Conservation (phyloP, 2,329 filamentous ascomycete species). For the Sporothrix globosa region DNA sequence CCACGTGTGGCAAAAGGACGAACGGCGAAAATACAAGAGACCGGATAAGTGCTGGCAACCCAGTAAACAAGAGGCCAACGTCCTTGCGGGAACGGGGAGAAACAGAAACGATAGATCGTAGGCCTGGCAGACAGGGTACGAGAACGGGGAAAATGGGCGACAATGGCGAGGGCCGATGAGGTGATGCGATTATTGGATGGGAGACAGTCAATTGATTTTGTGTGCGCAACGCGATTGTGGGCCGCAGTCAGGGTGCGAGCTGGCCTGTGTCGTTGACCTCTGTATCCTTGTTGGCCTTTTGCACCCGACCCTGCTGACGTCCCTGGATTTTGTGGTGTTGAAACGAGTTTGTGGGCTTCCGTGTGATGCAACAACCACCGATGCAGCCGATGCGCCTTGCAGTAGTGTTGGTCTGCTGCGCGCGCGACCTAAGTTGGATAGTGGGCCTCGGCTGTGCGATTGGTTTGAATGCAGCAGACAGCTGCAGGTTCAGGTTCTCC, state of each 20-base stretch:
- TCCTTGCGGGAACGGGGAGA: neutral
- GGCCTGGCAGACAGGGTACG: neutral
- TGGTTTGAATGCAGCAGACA: neutral
- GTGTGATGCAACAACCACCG: constrained; percentile 20
- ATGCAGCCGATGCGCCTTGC: constrained; percentile 30
- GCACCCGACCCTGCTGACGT: neutral
- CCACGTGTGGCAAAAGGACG: constrained; percentile 28
- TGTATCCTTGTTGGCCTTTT: neutral
- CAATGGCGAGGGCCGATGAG: constrained; percentile 4
- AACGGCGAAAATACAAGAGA: neutral
- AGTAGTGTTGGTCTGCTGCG: constrained; percentile 26
- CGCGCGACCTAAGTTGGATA: constrained; percentile 22
- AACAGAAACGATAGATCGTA: neutral
- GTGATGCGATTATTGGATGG: constrained; percentile 25
- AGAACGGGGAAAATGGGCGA: constrained; percentile 3
- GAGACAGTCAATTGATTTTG: constrained; percentile 14
- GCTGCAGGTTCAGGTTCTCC: constrained; percentile 6
- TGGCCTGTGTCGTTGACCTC: constrained; percentile 7
- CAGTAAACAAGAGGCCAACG: neutral
- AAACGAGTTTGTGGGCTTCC: constrained; percentile 7
- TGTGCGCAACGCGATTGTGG: constrained; percentile 25
- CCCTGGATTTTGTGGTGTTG: neutral
- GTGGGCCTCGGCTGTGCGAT: constrained; percentile 27
- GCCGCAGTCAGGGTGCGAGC: constrained; percentile 2
- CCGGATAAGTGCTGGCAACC: neutral